These are phyloP conservation scores for Sistotremastrum suecicum DNA, from an alignment of 768 basidiomycete genomes.

Conservation along the genomic window DNA sequence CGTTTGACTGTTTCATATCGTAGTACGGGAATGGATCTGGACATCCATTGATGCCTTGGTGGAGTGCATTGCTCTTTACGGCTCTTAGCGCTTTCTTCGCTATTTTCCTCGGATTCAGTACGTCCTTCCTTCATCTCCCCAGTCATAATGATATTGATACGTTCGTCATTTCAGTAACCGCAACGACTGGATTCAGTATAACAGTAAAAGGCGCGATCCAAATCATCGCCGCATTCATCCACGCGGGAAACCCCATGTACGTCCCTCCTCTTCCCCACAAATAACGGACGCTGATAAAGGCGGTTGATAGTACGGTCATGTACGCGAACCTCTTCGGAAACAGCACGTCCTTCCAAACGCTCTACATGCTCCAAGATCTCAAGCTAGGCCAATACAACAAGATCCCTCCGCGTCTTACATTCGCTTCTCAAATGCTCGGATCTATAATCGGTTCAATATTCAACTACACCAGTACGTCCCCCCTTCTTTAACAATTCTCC, in stretches of 20 bases:
- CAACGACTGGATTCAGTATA: slow-evolving; percentile 24
- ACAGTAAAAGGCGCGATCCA: slow-evolving; percentile 36
- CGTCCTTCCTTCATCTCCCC: slow-evolving; percentile 4
- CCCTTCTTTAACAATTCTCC: neutral
- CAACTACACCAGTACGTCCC: slow-evolving; percentile 30
- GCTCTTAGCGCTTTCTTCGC: slow-evolving; percentile 17
- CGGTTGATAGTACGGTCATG: slow-evolving; percentile 22
- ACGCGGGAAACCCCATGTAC: slow-evolving; percentile 33
- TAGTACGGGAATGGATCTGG: slow-evolving; percentile 18
- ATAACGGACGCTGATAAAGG: too few relatives aligned
- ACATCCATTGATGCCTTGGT: slow-evolving; percentile 35
- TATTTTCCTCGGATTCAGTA: slow-evolving; percentile 26
- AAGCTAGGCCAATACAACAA: slow-evolving; percentile 44
- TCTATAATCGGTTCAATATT: slow-evolving; percentile 38
- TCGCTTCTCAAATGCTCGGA: slow-evolving; percentile 33
- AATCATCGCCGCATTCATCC: slow-evolving; percentile 35
- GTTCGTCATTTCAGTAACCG: slow-evolving; percentile 16
- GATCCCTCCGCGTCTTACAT: slow-evolving; percentile 35
- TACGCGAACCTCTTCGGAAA: slow-evolving; percentile 43
- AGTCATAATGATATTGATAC: neutral
- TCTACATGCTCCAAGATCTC: slow-evolving; percentile 37
- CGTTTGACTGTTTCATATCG: too few relatives aligned
- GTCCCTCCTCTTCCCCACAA: slow-evolving; percentile 5
- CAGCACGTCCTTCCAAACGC: slow-evolving; percentile 36
- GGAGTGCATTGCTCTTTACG: slow-evolving; percentile 39